Conservation (phyloP, 1,284 basidiomycete species). For the Ustilago lituana region DNA sequence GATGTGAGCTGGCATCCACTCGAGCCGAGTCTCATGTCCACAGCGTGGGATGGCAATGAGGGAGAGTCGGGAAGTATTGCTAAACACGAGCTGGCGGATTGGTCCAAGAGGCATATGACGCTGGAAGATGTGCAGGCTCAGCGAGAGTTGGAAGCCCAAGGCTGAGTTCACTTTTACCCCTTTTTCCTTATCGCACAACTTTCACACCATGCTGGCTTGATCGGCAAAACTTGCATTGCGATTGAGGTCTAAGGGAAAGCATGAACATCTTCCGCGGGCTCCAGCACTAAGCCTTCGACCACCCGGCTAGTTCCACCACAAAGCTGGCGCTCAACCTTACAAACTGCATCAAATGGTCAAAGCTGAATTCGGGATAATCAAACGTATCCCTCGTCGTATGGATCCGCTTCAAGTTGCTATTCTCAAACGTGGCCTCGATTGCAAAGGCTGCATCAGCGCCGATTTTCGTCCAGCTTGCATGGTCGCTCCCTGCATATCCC, state of each 20-base stretch:
- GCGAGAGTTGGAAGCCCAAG: slow-evolving; percentile 20
- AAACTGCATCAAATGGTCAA: slow-evolving; percentile 61
- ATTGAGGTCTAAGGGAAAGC: too few relatives aligned
- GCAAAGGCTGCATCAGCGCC: slow-evolving; percentile 68
- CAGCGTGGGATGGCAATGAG: slow-evolving; percentile 78
- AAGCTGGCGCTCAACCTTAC: slow-evolving; percentile 55
- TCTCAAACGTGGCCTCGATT: slow-evolving; percentile 59
- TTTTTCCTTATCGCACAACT: not conserved
- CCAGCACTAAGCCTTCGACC: slow-evolving; percentile 26
- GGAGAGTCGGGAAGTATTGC: slow-evolving; percentile 56
- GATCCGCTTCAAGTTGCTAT: slow-evolving; percentile 58
- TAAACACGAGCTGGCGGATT: slow-evolving; percentile 46
- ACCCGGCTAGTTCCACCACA: slow-evolving; percentile 61
- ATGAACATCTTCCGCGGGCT: too few relatives aligned
- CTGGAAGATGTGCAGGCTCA: slow-evolving; percentile 32
- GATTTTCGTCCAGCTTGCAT: slow-evolving; percentile 67
- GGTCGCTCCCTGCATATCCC: slow-evolving; percentile 92
- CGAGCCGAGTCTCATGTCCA: slow-evolving; percentile 90
- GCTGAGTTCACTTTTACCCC: slow-evolving; percentile 1
- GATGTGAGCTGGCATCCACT: slow-evolving; percentile 91
- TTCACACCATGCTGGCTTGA: too few relatives aligned
- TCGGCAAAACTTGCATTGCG: too few relatives aligned
- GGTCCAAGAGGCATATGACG: slow-evolving; percentile 44
- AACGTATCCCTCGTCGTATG: slow-evolving; percentile 52
- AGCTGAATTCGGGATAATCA: slow-evolving; percentile 57